phyloP scores from a whole-genome alignment of 768 basidiomycete species.

The Russula ochroleuca region DNA sequence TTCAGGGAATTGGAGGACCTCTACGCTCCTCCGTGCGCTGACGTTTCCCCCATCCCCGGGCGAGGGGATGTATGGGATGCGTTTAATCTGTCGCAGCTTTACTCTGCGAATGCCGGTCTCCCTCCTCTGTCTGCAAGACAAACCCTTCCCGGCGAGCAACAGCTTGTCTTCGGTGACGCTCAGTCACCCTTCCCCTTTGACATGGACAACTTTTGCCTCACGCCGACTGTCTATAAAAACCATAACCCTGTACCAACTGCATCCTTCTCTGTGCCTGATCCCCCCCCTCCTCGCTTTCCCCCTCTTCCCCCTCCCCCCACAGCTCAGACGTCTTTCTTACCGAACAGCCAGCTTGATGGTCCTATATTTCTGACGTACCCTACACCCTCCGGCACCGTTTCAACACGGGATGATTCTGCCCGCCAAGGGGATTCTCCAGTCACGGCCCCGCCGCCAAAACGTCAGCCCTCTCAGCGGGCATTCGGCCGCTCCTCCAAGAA shows the following conservation, averaged over 20 bases:
- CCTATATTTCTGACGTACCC: background rate
- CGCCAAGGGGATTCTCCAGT: background rate
- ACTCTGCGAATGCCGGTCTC: background rate
- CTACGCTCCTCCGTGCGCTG: background rate
- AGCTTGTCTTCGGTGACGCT: constrained; percentile 6
- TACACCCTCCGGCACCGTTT: background rate
- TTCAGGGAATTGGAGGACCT: background rate
- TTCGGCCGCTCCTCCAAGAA: constrained; percentile 1
- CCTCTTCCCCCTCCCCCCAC: background rate
- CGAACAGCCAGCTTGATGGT: background rate
- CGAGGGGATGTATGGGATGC: background rate
- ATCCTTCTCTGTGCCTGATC: background rate
- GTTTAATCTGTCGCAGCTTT: constrained; percentile 13
- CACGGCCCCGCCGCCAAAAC: background rate
- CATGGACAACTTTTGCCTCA: background rate
- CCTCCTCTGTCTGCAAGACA: background rate
- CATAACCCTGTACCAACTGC: background rate
- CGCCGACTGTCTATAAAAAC: background rate
- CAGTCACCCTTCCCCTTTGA: constrained; percentile 10
- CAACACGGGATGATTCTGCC: background rate
- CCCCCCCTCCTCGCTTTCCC: background rate
- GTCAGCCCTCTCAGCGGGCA: constrained; percentile 1
- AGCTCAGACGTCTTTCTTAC: background rate
- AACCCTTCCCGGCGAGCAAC: background rate
- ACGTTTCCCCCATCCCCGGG: background rate